Evolutionary conservation across 2,329 filamentous ascomycete species (phyloP), one percentile per base, ranked within the genome.

Genomic region (Penicillium corylophilum): DNA sequence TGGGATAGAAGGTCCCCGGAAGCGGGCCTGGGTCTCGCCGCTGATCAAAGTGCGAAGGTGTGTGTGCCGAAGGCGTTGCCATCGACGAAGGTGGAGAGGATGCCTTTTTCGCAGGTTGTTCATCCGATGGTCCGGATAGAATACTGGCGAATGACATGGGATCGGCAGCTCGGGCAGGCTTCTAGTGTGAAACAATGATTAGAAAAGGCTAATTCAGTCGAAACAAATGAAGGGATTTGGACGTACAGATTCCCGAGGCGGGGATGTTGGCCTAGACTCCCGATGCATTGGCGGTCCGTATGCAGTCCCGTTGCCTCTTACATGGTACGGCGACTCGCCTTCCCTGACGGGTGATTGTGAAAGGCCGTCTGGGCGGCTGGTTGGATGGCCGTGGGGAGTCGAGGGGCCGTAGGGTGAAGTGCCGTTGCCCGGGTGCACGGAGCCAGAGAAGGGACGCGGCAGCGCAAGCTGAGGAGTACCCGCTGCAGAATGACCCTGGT

Each of bases 131-230:
- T 60, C 84, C 91, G 4, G 90, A 93, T 39, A 97, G 85, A 53
- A 97, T 95, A 69, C 92, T 96, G 60, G 90, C 94, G 67, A 97
- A 94, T 5, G 92, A 94, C 92, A 96, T 96, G 47, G 92, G 88
- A 69, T 95, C 89, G 52, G 87, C 86, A 36, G 86, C 80, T 69
- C 91, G 85, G 61, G 83, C 85, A 1, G 88, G 83, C 44, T 87
- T 88, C 82, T 91, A 70, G 59, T 44, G 39, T 13, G 8, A 40
- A 22, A 18, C 24, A 16, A 48, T 38, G 50, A 36, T 69, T 48
- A 66, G 63, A 54, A 54, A 47, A 42, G 51, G 20, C 22, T 40
- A 45, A 44, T 41, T 41, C 10, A 13, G 20, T 31, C 49, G 10
- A 24, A 41, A 41, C 15, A 16, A 23, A 33, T 35, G 12, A 15